phyloP scores from a whole-genome alignment of 306 rosid species.

The Fragaria ananassa region DNA sequence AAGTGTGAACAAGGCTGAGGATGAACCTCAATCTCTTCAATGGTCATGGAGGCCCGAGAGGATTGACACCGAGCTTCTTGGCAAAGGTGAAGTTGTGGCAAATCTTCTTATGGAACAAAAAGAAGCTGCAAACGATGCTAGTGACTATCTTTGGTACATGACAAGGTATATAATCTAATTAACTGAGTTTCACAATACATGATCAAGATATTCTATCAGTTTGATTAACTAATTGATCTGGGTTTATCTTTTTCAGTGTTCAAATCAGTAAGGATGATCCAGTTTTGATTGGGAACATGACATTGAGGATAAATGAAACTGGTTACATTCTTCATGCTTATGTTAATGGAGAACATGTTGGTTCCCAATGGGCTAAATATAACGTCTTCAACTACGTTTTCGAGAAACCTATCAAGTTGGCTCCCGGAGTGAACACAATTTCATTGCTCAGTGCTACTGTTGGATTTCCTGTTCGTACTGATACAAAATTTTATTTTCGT shows the following conservation, averaged over 20 bases:
- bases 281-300: constrained; percentile 38
- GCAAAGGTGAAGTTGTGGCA: constrained; percentile 18
- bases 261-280: constrained; percentile 35
- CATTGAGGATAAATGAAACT: constrained; percentile 37
- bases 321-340: constrained; percentile 51
- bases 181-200: neutral
- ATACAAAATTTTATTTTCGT: neutral
- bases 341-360: constrained; percentile 43
- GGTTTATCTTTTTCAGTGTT: constrained; percentile 20
- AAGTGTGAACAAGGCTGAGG: constrained; percentile 32
- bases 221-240: neutral
- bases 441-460: constrained; percentile 48
- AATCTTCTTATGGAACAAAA: constrained; percentile 44
- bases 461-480: constrained; percentile 33
- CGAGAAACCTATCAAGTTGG: constrained; percentile 35
- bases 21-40: constrained; percentile 32
- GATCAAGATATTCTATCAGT: neutral
- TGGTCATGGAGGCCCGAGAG: constrained; percentile 60
- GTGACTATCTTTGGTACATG: constrained; percentile 63
- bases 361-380: constrained; percentile 50
- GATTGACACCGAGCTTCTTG: constrained; percentile 18
- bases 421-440: constrained; percentile 37
- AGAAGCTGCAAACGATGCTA: constrained; percentile 33
- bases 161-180: constrained; percentile 46
- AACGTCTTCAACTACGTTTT: constrained; percentile 27